Evolutionary conservation across 768 basidiomycete species (phyloP).

Genomic region (Tricholoma hemisulphureum): DNA sequence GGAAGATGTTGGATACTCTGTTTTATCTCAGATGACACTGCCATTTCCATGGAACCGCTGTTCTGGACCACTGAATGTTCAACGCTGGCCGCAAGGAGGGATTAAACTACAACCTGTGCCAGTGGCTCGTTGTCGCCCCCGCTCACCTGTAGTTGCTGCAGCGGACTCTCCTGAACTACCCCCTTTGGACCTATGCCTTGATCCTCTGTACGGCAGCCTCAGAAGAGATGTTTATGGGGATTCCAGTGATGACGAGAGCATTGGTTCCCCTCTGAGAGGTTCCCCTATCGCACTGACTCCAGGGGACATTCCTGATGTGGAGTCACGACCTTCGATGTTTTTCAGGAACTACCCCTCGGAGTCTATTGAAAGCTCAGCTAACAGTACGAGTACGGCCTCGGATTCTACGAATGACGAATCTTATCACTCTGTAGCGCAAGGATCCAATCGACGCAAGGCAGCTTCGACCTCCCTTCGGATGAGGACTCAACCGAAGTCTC

Average conservation of each 20-base stretch:
- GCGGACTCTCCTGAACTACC: background rate
- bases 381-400: background rate
- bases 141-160: background rate
- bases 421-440: background rate
- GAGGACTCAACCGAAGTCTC: background rate
- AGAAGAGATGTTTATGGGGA: conserved; percentile 8
- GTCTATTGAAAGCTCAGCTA: no score
- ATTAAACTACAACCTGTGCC: background rate
- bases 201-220: conserved; percentile 4
- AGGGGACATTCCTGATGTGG: background rate
- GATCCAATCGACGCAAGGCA: background rate
- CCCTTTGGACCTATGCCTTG: background rate
- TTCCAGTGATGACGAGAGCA: conserved; percentile 1
- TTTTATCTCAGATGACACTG: background rate
- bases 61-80: background rate
- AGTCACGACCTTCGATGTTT: background rate
- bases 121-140: background rate
- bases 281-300: background rate
- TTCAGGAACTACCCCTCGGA: background rate
- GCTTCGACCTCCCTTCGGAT: background rate
- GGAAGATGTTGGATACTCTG: background rate
- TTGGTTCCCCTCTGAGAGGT: background rate
- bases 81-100: background rate
- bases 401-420: background rate
- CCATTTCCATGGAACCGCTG: background rate